Percentiles rank a stretch among this genome's conserved stretches.
Conservation (phyloP, 352 stramenopile species). For the Pythium sukuiense region DNA sequence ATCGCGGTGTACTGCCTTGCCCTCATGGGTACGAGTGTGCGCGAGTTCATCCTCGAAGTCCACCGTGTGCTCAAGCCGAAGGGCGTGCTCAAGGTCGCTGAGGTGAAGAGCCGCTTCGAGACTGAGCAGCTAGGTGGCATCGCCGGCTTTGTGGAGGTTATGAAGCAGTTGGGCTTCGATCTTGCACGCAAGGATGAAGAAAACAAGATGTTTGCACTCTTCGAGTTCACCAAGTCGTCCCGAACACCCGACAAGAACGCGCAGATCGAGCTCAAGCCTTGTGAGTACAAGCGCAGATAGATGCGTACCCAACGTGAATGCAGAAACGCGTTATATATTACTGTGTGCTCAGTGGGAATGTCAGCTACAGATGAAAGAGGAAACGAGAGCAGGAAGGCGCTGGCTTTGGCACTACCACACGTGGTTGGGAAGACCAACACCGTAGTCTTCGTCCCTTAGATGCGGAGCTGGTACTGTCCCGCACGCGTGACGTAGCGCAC, state of each 20-base stretch:
- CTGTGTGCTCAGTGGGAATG: not conserved
- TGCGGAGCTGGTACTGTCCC: constrained; percentile 97
- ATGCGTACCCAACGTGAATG: not conserved
- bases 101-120: constrained; percentile 86
- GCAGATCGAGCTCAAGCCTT: constrained; percentile 77
- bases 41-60: constrained; percentile 96
- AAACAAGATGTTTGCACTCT: constrained; percentile 89
- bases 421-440: not conserved
- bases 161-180: constrained; percentile 73
- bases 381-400: not conserved
- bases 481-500: constrained; percentile 98
- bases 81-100: constrained; percentile 89
- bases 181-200: constrained; percentile 67
- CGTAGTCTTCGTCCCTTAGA: constrained; percentile 57
- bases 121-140: constrained; percentile 65
- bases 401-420: not conserved
- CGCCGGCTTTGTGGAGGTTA: constrained; percentile 53
- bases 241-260: constrained; percentile 50
- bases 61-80: constrained; percentile 92
- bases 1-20: constrained; percentile 97
- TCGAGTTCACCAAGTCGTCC: constrained; percentile 74
- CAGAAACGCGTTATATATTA: constrained; percentile 6
- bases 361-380: constrained; percentile 4
- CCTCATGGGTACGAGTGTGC: constrained; percentile 98
- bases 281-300: constrained; percentile 85